Conservation (phyloP, 805 yeast genomes). For the Nakazawaea sp. region DNA sequence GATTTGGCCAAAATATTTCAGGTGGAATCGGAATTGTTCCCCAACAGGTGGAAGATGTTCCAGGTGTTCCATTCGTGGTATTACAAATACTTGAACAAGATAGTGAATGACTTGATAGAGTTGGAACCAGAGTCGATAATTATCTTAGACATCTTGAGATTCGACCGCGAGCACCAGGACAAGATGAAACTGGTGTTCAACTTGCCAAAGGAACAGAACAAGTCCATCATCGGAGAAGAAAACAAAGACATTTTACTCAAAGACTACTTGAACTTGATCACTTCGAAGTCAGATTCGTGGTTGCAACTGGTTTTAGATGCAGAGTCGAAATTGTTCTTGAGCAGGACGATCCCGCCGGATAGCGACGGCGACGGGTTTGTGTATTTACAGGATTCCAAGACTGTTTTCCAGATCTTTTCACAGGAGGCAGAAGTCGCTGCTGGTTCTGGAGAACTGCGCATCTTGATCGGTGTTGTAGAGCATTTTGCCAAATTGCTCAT, state of each 20-base stretch:
- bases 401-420: conserved; percentile 75
- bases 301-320: conserved; percentile 57
- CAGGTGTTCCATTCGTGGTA: conserved; percentile 56
- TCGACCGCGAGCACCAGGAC: conserved; percentile 61
- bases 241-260: conserved; percentile 66
- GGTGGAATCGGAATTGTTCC: conserved; percentile 54
- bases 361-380: conserved; percentile 54
- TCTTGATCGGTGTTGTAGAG: conserved; percentile 70
- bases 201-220: conserved; percentile 34
- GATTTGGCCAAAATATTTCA: conserved; percentile 65
- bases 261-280: conserved; percentile 70
- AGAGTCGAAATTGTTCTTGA: conserved; percentile 58
- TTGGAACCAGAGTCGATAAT: conserved; percentile 76
- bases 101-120: conserved; percentile 58
- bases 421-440: conserved; percentile 88
- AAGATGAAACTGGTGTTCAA: conserved; percentile 46
- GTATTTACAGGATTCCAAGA: conserved; percentile 72
- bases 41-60: conserved; percentile 69
- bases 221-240: conserved; percentile 62
- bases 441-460: conserved; percentile 74
- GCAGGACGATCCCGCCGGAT: conserved; percentile 63
- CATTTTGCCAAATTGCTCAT: conserved; percentile 59
- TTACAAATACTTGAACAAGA: conserved; percentile 55
- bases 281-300: conserved; percentile 81
- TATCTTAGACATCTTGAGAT: conserved; percentile 67